Conservation (phyloP, 2,329 filamentous ascomycete genomes). For the Phialophora expanda region DNA sequence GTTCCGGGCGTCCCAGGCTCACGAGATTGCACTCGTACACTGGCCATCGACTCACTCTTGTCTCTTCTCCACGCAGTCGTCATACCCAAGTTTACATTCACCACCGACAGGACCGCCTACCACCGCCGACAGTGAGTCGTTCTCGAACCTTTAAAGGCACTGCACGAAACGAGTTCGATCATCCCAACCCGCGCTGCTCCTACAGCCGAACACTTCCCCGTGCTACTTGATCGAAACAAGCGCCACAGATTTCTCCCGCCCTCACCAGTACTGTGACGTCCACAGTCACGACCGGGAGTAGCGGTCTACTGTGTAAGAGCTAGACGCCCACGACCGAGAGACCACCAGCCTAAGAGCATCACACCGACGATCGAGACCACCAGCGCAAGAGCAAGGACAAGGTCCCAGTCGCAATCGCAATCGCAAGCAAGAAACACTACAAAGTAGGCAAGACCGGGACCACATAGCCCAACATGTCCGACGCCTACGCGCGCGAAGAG, state of each 20-base stretch:
- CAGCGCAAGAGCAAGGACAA: not conserved
- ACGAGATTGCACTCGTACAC: not conserved
- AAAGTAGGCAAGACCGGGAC: not conserved
- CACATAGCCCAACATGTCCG: slow-evolving; percentile 52
- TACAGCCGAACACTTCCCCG: not conserved
- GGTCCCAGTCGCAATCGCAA: not conserved
- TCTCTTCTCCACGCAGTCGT: not conserved
- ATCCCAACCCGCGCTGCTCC: not conserved
- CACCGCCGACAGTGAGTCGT: not conserved
- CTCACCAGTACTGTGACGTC: not conserved
- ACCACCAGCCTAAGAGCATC: not conserved
- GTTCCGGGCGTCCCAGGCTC: not conserved
- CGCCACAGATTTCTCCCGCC: not conserved
- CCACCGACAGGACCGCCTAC: not conserved
- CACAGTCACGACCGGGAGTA: not conserved
- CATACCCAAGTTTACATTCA: not conserved
- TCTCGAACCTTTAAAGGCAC: not conserved
- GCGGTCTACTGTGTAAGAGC: not conserved
- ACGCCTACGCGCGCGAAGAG: slow-evolving; percentile 65
- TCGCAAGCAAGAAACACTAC: not conserved
- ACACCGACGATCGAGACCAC: not conserved
- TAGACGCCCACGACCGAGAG: not conserved
- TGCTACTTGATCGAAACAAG: not conserved
- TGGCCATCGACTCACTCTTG: not conserved
- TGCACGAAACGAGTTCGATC: not conserved